Conservation (phyloP, 768 basidiomycete species). For the Mycena galericulata region DNA sequence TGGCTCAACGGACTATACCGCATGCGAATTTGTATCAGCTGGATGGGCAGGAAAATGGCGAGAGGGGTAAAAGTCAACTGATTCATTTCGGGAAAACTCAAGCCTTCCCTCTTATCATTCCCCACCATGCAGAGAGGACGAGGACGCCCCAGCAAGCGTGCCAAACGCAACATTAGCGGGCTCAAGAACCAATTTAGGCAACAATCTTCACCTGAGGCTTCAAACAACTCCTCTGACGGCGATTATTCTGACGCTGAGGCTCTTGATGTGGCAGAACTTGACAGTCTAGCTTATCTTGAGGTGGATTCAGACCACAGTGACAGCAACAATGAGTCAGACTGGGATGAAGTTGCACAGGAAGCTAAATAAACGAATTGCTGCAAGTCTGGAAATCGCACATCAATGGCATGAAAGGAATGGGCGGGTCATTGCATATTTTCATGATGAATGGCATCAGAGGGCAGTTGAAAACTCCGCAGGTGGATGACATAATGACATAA, state of each 20-base stretch:
- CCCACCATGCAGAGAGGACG: not conserved
- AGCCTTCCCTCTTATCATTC: not conserved
- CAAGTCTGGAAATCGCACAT: too few relatives aligned
- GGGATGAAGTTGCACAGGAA: not conserved
- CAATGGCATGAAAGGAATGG: too few relatives aligned
- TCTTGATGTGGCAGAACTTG: slow-evolving; percentile 6
- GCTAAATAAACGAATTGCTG: too few relatives aligned
- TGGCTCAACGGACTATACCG: too few relatives aligned
- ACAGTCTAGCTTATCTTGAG: slow-evolving; percentile 3
- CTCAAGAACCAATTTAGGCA: too few relatives aligned
- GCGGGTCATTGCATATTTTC: too few relatives aligned
- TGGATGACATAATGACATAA: too few relatives aligned
- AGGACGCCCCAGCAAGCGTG: slow-evolving; percentile 4
- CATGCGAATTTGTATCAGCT: too few relatives aligned
- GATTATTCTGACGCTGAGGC: not conserved
- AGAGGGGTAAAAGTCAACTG: too few relatives aligned
- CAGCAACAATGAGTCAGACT: not conserved
- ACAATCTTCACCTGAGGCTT: not conserved
- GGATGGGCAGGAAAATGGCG: too few relatives aligned
- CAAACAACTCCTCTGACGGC: not conserved
- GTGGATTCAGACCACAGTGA: slow-evolving; percentile 4
- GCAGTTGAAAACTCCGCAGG: too few relatives aligned
- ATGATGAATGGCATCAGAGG: too few relatives aligned
- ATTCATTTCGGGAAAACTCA: not conserved
- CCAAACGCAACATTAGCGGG: slow-evolving; percentile 11